These are phyloP conservation scores for Erodium chrysanthum DNA, from an alignment of 441 rosid genomes.

Conservation along the genomic window DNA sequence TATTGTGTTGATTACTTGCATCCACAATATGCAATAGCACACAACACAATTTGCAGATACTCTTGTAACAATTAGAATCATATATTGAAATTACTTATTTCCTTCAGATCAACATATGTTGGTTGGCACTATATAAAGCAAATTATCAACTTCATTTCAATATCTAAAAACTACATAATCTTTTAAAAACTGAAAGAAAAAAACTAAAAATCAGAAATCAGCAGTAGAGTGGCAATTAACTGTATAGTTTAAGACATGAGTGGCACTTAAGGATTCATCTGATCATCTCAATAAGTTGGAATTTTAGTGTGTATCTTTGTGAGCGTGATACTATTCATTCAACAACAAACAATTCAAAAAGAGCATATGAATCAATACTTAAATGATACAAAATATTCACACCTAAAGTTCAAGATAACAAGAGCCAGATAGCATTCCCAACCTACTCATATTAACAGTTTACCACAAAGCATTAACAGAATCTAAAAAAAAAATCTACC, in stretches of 20 bases:
- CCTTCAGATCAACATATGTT: background rate
- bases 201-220: constrained; percentile 1
- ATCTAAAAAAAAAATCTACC: background rate
- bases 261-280: background rate
- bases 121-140: constrained; percentile 1
- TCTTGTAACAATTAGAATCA: background rate
- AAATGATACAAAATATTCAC: background rate
- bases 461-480: background rate
- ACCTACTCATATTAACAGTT: background rate
- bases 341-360: background rate
- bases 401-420: background rate
- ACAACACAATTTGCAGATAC: background rate
- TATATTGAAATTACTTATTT: background rate
- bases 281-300: background rate
- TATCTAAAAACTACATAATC: background rate
- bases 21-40: background rate
- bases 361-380: background rate
- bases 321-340: background rate
- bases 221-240: background rate
- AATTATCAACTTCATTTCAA: background rate
- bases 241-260: background rate
- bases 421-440: background rate
- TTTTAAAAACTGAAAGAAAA: background rate
- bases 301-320: background rate
- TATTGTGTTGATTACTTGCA: background rate